Base-by-base conservation (phyloP, 257 asterid genomes). In the Avicennia marina region DNA sequence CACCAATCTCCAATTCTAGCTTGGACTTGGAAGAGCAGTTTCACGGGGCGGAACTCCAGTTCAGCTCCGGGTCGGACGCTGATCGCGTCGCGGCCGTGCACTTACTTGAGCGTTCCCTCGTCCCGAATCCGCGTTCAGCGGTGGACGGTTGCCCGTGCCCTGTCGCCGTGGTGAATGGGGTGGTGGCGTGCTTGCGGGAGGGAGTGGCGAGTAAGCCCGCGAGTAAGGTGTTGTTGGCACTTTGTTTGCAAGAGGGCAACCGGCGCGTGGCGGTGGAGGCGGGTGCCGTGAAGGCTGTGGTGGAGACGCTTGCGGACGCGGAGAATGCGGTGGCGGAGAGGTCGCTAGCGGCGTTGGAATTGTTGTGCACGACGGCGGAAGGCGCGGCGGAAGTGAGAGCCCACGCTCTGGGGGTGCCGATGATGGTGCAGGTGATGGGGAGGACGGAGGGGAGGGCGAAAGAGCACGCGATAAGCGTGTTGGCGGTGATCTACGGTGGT, bases 381-480 rank as follows among this genome's bases (percentile, higher is more conserved):
- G 96, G 96, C 17, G 87, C 91, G 51, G 89, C 61, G 59, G 96
- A 77, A 73, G 89, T 87, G 49, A 64, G 81, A 73, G 57, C 71
- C 0, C 91, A 87, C 74, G 96, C 91, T 8, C 72, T 87, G 21
- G 82, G 88, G 17, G 94, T 87, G 73, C 95, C 94, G 32, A 81
- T 87, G 95, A 79, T 87, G 95, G 94, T 87, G 67, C 84, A 81
- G 58, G 90, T 87, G 0, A 87, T 84, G 95, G 95, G 87, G 68
- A 70, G 83, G 46, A 73, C 70, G 88, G 94, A 79, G n/a, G 96
- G 86, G 59, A 62, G 95, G 65, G 95, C 88, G 34, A 84, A 64
- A 56, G 95, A 87, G 67, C 82, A 84, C 22, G 95, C 94, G 13
- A 74, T 84, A 8, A 78, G 95, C 68, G 81, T 87, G 19, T 24